These are phyloP conservation scores for Boletus sensibilis DNA, from an alignment of 768 basidiomycete species.

Conservation along the genomic window DNA sequence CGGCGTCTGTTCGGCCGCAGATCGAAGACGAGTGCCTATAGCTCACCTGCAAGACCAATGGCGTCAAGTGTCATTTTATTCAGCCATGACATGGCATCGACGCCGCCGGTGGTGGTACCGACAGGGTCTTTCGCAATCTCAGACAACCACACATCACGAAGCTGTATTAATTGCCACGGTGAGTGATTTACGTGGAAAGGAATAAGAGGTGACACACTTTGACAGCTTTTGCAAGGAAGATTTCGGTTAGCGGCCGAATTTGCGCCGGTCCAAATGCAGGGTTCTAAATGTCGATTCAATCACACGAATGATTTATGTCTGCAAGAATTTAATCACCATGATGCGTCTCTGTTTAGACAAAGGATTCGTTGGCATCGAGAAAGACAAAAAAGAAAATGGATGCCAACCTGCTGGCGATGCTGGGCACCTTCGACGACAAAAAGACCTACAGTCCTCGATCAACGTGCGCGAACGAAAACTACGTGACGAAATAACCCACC, in stretches of 20 bases:
- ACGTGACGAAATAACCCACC: not conserved
- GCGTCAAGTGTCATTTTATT: conserved; percentile 38
- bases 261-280: conserved; percentile 65
- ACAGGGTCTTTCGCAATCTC: conserved; percentile 31
- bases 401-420: conserved; percentile 38
- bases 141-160: conserved; percentile 45
- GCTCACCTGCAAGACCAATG: conserved; percentile 39
- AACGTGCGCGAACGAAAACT: not conserved
- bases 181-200: not conserved
- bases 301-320: not conserved
- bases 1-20: not conserved
- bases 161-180: conserved; percentile 17
- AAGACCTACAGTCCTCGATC: conserved; percentile 37
- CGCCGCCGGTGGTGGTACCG: conserved; percentile 2
- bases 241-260: conserved; percentile 55
- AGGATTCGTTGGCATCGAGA: not conserved
- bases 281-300: conserved; percentile 40
- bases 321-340: conserved; percentile 33
- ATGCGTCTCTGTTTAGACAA: conserved; percentile 9
- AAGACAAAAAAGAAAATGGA: not conserved
- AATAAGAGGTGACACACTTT: conserved; percentile 35
- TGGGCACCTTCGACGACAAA: conserved; percentile 42
- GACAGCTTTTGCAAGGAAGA: conserved; percentile 56
- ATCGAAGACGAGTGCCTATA: not conserved
- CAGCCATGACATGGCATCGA: conserved; percentile 36